Percentiles rank a stretch among this genome's conserved stretches.
phyloP scores from a whole-genome alignment of 164 flowering plant genomes.

The Annona cherimola region DNA sequence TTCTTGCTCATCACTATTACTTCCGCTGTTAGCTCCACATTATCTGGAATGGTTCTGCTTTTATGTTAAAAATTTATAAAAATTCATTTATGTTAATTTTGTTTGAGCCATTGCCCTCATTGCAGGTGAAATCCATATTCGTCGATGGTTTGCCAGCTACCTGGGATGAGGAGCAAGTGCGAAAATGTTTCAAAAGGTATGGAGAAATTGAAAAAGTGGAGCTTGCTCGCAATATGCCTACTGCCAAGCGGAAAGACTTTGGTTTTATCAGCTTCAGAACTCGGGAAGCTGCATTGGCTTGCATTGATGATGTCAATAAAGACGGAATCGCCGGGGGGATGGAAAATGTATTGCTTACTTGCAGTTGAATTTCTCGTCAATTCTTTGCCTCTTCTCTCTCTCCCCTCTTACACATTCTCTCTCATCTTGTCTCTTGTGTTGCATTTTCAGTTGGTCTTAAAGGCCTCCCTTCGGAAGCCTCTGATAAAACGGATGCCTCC shows the following conservation, averaged over 20 bases:
- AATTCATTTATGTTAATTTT: too few species aligned
- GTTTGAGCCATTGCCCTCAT: too few species aligned
- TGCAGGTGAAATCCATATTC: slow-evolving; percentile 18
- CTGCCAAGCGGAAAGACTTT: slow-evolving; percentile 27
- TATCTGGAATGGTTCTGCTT: too few species aligned
- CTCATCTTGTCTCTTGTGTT: background rate
- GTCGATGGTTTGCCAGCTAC: slow-evolving; percentile 25
- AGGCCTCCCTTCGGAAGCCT: slow-evolving; percentile 27
- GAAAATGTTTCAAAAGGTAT: slow-evolving; percentile 17
- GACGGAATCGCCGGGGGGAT: slow-evolving; percentile 12
- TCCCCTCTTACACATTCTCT: too few species aligned
- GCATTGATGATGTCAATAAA: slow-evolving; percentile 29
- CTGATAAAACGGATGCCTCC: slow-evolving; percentile 14
- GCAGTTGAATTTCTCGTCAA: background rate
- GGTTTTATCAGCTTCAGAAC: background rate
- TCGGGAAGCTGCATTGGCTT: slow-evolving; percentile 28
- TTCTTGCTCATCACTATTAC: too few species aligned
- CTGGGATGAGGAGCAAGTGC: slow-evolving; percentile 22
- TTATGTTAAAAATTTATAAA: too few species aligned
- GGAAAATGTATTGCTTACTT: too few species aligned
- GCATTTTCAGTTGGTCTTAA: slow-evolving; percentile 18
- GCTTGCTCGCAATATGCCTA: slow-evolving; percentile 33
- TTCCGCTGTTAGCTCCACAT: too few species aligned
- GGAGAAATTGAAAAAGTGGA: slow-evolving; percentile 28
- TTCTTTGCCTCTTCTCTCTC: too few species aligned